Base-by-base conservation (phyloP, 2,329 filamentous ascomycete species). In the Paecilomyces dactylethromorphus region DNA sequence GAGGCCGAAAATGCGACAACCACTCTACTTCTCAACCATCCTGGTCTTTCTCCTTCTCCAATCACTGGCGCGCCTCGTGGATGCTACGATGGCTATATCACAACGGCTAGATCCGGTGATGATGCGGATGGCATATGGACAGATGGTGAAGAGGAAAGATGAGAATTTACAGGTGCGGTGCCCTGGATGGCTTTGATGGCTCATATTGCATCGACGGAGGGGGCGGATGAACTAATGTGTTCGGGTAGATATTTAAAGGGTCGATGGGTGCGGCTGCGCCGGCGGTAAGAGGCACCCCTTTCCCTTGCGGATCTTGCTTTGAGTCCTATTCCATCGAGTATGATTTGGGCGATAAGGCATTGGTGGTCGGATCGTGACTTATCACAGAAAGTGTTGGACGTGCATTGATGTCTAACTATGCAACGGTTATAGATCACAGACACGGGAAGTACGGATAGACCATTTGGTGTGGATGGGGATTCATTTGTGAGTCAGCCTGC, bases 381-480 rank as follows among this genome's bases (percentile, higher is more conserved):
- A 29, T 33, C 4, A 11, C 13, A 13, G 32, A 8, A 33, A 11
- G 12, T 33, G 11, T 21, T 7, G 7, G 18, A 18, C n/a, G 7
- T 10, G 3, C 7, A 18, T 22, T 52, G 50, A 24, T 52, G 4
- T 10, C 45, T 13, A 10, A 45, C 10, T n/a, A 11, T 15, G 10
- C 24, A 6, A 21, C 11, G 13, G 11, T 26, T 29, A 52, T 29
- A 52, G 50, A 61, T 68, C 49, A 65, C 56, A 2, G 24, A 60
- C 18, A 66, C 65, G 1, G 64, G 62, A 3, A 58, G 67, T 52
- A 6, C 59, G 2, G 58, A 60, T 31, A 61, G 65, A 33, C 66
- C 65, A n/a, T 68, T 58, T 58, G 59, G 56, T 3, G 66, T 68
- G 24, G 58, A 64, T 15, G 65, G 65, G n/a, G 57, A 67, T 58